Base-by-base conservation (phyloP, 768 basidiomycete genomes). In the Mycena polygramma region DNA sequence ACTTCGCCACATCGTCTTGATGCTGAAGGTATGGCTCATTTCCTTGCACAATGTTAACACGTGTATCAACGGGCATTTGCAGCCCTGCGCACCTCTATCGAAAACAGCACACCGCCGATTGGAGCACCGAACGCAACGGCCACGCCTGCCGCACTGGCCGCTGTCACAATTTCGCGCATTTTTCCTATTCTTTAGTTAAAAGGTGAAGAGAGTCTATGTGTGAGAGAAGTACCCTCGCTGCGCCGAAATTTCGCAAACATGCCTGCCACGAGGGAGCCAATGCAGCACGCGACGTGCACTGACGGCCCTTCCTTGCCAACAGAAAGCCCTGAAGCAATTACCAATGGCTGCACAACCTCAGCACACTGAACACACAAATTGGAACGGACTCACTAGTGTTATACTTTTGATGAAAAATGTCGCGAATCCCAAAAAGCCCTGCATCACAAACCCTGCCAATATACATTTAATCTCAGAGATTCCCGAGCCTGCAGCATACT, bases 401-500 rank as follows among this genome's bases (percentile, higher is more conserved):
- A 99, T 83, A 77, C 94, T 96, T 84, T 99, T 99, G 80, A 99
- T 94, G 69, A 92, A 86, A 73, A 98, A 92, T 1, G 98, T 99
- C 78, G 92, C 90, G 69, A 92, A 90, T 17, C 95, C 93, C 43
- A 99, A 86, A 80, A 93, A 99, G 0, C 96, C 96, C 79, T 98
- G 92, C 94, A 99, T 98, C 74, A 97, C 87, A 82, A 99, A 99
- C 5, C 98, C 98, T 11, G 94, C 95, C 37, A 99, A 84, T 74
- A 99, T 98, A 78, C 96, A 98, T 77, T 99, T 99, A 81, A 99
- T 98, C 81, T 99, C 98, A 24, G 97, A 95, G 57, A 99, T 99
- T 59, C 98, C 98, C 68, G 97, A 98, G 7, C 98, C 97, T 22
- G 98, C 98, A 17, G 98, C 97, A 80, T 97, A 97, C 63, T 91